These are phyloP conservation scores for Hypoxylon fragiforme DNA, from an alignment of 495 filamentous ascomycete species.

Conservation along the genomic window DNA sequence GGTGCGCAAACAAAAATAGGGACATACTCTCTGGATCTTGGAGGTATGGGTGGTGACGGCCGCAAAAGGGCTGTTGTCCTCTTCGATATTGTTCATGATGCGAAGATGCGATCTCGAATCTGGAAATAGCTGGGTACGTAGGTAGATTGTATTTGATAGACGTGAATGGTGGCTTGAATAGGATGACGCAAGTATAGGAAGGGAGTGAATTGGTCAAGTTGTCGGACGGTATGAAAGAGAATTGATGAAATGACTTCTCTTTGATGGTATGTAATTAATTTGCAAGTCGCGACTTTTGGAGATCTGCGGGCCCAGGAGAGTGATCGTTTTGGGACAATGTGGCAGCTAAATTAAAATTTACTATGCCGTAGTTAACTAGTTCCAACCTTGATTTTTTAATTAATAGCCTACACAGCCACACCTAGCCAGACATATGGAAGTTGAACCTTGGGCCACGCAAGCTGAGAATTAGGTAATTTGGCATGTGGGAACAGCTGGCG, in stretches of 20 bases:
- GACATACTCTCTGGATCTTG: slow-evolving; percentile 48
- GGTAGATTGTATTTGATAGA: neutral
- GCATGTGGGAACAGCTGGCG: no score
- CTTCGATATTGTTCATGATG: slow-evolving; percentile 76
- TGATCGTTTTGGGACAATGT: slow-evolving; percentile 15
- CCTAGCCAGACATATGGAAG: neutral
- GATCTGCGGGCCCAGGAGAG: slow-evolving; percentile 22
- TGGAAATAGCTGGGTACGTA: no score
- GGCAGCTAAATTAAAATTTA: slow-evolving; percentile 27
- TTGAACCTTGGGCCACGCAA: slow-evolving; percentile 1
- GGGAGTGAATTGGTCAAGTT: neutral
- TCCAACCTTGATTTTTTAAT: neutral
- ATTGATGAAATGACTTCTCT: slow-evolving; percentile 4
- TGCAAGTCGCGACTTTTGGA: slow-evolving; percentile 32
- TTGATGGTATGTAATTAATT: slow-evolving; percentile 18
- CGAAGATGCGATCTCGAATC: slow-evolving; percentile 4
- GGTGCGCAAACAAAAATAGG: slow-evolving; percentile 6
- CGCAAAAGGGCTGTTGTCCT: slow-evolving; percentile 80
- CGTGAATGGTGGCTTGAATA: no score
- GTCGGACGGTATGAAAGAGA: slow-evolving; percentile 23
- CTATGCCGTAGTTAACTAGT: no score
- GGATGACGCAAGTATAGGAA: no score
- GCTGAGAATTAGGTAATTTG: neutral
- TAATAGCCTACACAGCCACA: slow-evolving; percentile 5
- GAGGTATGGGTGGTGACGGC: slow-evolving; percentile 85